Conservation (phyloP, 495 filamentous ascomycete genomes). For the Trichoderma virens region DNA sequence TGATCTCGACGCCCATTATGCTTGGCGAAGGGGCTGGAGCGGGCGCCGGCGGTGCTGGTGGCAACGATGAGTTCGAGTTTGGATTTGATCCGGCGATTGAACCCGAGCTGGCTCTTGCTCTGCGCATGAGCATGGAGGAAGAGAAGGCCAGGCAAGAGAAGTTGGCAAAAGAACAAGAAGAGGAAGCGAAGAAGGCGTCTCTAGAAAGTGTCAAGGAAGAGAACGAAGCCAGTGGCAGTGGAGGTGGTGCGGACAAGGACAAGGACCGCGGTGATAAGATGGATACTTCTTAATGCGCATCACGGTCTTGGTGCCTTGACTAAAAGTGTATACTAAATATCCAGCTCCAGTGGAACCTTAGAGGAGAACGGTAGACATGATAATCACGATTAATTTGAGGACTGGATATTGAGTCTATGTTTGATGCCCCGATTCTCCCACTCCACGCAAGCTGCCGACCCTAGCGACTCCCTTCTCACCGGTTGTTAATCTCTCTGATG, state of each 20-base stretch:
- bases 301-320: not conserved
- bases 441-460: conserved; percentile 10
- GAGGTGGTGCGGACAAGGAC: conserved; percentile 24
- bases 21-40: conserved; percentile 58
- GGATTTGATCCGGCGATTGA: conserved; percentile 75
- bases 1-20: conserved; percentile 87
- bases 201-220: conserved; percentile 83
- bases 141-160: conserved; percentile 85
- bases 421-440: conserved; percentile 1
- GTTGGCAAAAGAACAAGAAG: conserved; percentile 67
- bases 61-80: conserved; percentile 59
- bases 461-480: conserved; percentile 20
- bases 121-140: conserved; percentile 96
- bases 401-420: not conserved
- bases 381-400: conserved; percentile 3
- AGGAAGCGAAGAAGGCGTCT: conserved; percentile 56
- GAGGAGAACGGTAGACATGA: not conserved
- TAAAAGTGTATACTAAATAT: not conserved
- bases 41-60: conserved; percentile 35
- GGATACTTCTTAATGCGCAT: conserved; percentile 56
- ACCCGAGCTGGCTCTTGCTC: conserved; percentile 88
- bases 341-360: not conserved
- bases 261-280: conserved; percentile 76
- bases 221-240: conserved; percentile 55
- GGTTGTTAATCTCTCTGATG: conserved; percentile 52